Evolutionary conservation across 768 basidiomycete genomes (phyloP), one percentile per base, ranked within the genome.

Genomic region (Tricholoma bakamatsutake): DNA sequence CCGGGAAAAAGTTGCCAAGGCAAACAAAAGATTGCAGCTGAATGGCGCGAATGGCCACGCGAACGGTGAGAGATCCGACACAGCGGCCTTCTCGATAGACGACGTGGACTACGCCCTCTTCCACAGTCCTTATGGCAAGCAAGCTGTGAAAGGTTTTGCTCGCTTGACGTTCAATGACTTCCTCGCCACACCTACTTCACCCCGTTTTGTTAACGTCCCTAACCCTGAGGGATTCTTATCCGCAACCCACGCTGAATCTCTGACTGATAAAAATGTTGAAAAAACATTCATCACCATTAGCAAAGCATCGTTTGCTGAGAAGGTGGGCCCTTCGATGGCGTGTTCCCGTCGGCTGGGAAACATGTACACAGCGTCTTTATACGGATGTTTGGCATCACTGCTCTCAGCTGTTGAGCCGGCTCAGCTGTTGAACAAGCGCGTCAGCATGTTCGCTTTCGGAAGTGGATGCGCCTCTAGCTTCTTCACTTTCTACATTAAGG

Each of bases 61-160:
- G 57, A 72, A 64, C 17, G 69, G 69, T 17, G 62, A 76, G 45
- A 65, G 70, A 4, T 68, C 74, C 17, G 77, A 77, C 57, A 75
- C 77, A 58, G 62, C 75, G 2, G 64, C 76, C 31, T 90, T 93
- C 74, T 88, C 89, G 7, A 80, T 92, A 46, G 85, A 88, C 51
- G 81, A 85, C 62, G 81, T 97, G 65, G 96, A 98, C 75, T 98
- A 92, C 69, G 80, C 88, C 61, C 84, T 95, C 64, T 95, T 98
- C 85, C 97, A 99, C 79, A 88, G 87, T 57, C 97, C 97, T 0
- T 99, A 98, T 72, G 96, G 97, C 76, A 99, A 99, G 77, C 90
- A 97, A 69, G 95, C 97, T 53, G 90, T 97, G 71, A 99, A 98
- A 76, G 94, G 92, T 43, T 88, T 96, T 69, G 96, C 91, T 35